Base-by-base conservation (phyloP, 495 filamentous ascomycete species). In the Trichoderma asperelloides region DNA sequence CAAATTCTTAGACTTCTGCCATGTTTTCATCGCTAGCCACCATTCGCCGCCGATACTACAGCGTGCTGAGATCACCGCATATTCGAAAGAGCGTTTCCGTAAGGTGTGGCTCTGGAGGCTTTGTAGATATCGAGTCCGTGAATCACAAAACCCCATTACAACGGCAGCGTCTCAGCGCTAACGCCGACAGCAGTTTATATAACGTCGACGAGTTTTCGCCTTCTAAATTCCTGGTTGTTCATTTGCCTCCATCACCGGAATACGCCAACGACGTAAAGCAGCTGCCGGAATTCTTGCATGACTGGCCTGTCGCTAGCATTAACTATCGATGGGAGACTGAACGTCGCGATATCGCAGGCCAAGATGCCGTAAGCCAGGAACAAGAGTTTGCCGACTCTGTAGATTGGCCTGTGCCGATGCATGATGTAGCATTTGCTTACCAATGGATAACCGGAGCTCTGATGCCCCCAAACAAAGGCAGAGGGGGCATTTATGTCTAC, bases 341-440 rank as follows among this genome's bases (percentile, higher is more conserved):
- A 16, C 41, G 41, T n/a, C 23, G 5, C 33, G 3, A 21, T 12
- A 9, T 16, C 28, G 3, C 40, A 25, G 23, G 18, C 12, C 63
- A 40, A 21, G 47, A 51, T 11, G n/a, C n/a, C 21, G 47, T 8
- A 9, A 62, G 62, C 27, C 5, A 37, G 9, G 33, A 37, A 8
- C 33, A 30, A 1, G 15, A 30, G 1, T n/a, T 25, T 23, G 7
- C 7, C n/a, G 21, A 64, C 68, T 28, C 72, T 41, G 65, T 74
- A 6, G 51, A 71, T 63, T 83, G 81, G 81, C 83, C 83, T 12
- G 70, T 72, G 15, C 81, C 83, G 13, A 69, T 84, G 64, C 81
- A 84, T 69, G 83, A 86, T 67, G 71, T 75, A 7, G 67, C 71
- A 33, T 78, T 72, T 67, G 82, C 77, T 39, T 84, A 83, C 70